Base-by-base conservation (phyloP, 2,329 filamentous ascomycete species). In the Proliferodiscus dingleyae region DNA sequence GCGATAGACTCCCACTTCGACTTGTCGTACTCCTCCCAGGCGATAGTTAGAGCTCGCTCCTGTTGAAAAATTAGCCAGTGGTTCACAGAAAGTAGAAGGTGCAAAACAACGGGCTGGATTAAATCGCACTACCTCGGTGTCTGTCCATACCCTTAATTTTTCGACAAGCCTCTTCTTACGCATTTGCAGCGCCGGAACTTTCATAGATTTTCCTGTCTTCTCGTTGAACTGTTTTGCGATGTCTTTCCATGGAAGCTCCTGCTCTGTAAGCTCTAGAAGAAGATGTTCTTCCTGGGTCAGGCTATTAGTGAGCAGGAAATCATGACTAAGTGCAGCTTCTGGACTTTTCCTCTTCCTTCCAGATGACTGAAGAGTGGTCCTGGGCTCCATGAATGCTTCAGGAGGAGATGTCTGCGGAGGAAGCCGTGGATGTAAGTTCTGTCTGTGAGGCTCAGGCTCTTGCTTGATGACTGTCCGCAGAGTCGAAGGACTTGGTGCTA, bases 181-280 rank as follows among this genome's bases (percentile, higher is more conserved):
- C 64, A 67, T 67, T 47, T 67, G 64, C 32, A 67, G 52, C 32
- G 64, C 64, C 16, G 64, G 58, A 41, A 63, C 56, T 28, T 57
- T 55, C 52, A 61, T 62, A 13, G 50, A 52, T 18, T 61, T 60
- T 23, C 60, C 55, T 26, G 54, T 59, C 39, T 53, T 48, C 22
- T 59, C 57, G 30, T 61, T 59, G 49, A 64, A 66, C 19, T 51
- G 54, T 21, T 42, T 46, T 13, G 54, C 53, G 29, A 66, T 60
- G 10, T 60, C 58, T 41, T 66, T 66, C 65, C 64, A 67, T 15
- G 59, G 58, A 8, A 63, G 47, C 9, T 64, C 58, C 10, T 60
- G 47, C n/a, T 64, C 58, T 16, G 61, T 55, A 11, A 67, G 52
- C 26, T 62, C 52, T n/a, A 67, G 52, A 5, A 66, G 58, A 10